Evolutionary conservation across 2,329 filamentous ascomycete species (phyloP), one percentile per base, ranked within the genome.

Genomic region (Colletotrichum magnum): DNA sequence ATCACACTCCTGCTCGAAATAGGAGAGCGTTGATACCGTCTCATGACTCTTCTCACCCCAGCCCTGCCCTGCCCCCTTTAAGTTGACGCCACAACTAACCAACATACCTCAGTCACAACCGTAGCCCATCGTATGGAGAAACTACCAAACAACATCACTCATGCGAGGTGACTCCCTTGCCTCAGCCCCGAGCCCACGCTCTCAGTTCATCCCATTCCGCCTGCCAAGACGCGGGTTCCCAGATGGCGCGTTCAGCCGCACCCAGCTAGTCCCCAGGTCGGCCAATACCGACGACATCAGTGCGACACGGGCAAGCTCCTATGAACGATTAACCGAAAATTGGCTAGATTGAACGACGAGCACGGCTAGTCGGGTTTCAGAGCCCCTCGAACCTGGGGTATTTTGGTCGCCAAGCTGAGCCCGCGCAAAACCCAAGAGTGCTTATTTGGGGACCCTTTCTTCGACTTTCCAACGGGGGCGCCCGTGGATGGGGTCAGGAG

Each of bases 231-330:
- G 12, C 21, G 10, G n/a, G 7, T 43, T 43, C 6, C 58, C 16
- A 7, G 15, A 41, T 21, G 58, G 48, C 16, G 12, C 10, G 5
- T 21, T 61, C 58, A 53, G 58, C 58, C 58, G 58, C 58, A 53
- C 36, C 5, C 47, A 18, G 6, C 58, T 53, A 61, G 24, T 15
- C 48, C 36, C 48, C 32, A 53, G 32, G 12, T 6, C 26, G 48
- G 12, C 32, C 48, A 53, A 61, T 26, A 32, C 48, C 58, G 32
- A 52, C 32, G 18, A 10, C 21, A 45, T 45, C 15, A 26, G 36
- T 47, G 48, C 58, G 15, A 52, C 39, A 32, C n/a, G 16, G 13
- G 26, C 24, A 15, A 52, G 0, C n/a, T 4, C 4, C 4, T 4
- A 18, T 15, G 1, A 10, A n/a, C 6, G 32, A 13, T 18, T 56